These are phyloP conservation scores for Rhododendron simsii DNA, from an alignment of 148 eudicot genomes.

Conservation along the genomic window DNA sequence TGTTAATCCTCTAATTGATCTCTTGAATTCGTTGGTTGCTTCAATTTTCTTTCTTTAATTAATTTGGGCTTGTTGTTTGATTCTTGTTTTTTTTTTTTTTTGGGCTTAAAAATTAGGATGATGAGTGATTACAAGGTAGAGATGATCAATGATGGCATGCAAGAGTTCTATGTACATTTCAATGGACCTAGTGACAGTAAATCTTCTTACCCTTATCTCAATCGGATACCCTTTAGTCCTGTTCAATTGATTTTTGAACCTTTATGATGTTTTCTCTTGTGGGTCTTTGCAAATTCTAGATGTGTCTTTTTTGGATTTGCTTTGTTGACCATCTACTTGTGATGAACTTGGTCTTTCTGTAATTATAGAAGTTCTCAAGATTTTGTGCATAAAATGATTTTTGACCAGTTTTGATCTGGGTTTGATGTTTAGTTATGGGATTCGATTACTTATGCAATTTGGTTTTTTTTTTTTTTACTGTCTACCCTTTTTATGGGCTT, in stretches of 20 bases:
- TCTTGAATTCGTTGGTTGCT: background rate
- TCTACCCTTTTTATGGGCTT: background rate
- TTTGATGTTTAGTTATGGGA: background rate
- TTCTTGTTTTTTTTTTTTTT: background rate
- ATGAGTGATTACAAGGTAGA: conserved; percentile 99
- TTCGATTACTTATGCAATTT: background rate
- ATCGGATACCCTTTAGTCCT: conserved; percentile 3
- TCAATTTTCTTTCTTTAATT: background rate
- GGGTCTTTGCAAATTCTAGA: conserved; percentile 14
- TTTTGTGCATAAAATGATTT: background rate
- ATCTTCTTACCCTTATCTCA: conserved; percentile 9
- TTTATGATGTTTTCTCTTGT: background rate
- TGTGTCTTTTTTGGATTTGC: conserved; percentile 15
- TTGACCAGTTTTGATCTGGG: conserved; percentile 3
- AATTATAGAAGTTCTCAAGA: background rate
- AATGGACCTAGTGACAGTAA: conserved; percentile 91
- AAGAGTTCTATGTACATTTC: conserved; percentile 83
- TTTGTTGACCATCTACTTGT: conserved; percentile 7
- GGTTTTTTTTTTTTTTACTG: background rate
- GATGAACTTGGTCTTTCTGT: background rate
- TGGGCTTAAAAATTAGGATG: conserved; percentile 49
- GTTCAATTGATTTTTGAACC: conserved; percentile 7
- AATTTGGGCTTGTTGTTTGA: conserved; percentile 4
- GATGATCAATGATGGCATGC: conserved; percentile 91
- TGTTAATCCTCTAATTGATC: conserved; percentile 33